A percentile compares a stretch with the other conserved stretches of the same genome.
These are phyloP conservation scores for Phylloporus scabripes DNA, from an alignment of 768 basidiomycete genomes.

Conservation along the genomic window DNA sequence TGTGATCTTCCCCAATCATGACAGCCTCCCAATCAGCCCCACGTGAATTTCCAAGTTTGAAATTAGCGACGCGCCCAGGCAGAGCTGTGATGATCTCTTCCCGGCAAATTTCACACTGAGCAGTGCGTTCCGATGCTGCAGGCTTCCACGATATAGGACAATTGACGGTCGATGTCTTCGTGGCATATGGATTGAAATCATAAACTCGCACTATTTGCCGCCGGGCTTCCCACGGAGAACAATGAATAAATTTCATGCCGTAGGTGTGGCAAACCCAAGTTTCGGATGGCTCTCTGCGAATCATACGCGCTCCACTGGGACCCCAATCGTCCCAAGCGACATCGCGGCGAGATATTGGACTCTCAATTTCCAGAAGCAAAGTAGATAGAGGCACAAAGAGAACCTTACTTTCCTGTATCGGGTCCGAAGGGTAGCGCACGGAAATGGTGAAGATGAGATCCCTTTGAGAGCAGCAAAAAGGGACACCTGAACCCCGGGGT, in stretches of 20 bases:
- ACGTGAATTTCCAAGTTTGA: conserved; percentile 9
- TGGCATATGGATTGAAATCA: too few relatives aligned
- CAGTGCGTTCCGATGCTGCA: conserved; percentile 3
- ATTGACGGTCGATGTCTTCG: too few relatives aligned
- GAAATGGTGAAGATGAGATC: conserved; percentile 32
- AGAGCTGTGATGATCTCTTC: conserved; percentile 22
- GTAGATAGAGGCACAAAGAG: conserved; percentile 31
- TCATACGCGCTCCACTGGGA: conserved; percentile 25
- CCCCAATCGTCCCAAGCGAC: conserved; percentile 32
- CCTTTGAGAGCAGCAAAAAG: conserved; percentile 20
- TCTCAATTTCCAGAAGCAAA: conserved; percentile 21
- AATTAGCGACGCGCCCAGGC: conserved; percentile 24
- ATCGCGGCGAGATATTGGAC: conserved; percentile 2
- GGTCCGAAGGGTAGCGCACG: conserved; percentile 11
- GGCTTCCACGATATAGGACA: conserved; percentile 14
- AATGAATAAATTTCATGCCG: too few relatives aligned
- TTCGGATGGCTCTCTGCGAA: too few relatives aligned
- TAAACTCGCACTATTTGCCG: too few relatives aligned
- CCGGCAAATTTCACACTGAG: conserved; percentile 14
- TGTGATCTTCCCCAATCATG: conserved; percentile 34
- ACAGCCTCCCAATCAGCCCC: conserved; percentile 24
- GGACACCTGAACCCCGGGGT: conserved; percentile 6
- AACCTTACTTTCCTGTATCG: conserved; percentile 13
- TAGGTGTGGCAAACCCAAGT: too few relatives aligned
- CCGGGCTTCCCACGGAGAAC: too few relatives aligned